phyloP scores from a whole-genome alignment of 768 basidiomycete genomes.

The Multifurca ochricompacta region DNA sequence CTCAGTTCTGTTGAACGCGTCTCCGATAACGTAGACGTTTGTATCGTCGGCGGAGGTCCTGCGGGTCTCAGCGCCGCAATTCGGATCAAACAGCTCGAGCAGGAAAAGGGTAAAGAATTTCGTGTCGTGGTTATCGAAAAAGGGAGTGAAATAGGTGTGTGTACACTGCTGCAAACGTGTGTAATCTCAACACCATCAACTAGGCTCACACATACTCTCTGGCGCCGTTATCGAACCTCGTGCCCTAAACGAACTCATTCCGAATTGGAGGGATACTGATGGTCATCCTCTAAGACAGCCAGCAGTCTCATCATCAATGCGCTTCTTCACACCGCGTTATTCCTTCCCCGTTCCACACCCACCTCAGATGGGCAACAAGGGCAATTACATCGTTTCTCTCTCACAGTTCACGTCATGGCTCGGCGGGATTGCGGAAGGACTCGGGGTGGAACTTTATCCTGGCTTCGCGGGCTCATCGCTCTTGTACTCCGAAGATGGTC shows the following conservation, averaged over 20 bases:
- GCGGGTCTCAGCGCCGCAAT: constrained; percentile 96
- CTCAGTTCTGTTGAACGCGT: constrained; percentile 64
- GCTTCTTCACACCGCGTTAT: constrained; percentile 61
- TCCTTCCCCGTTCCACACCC: constrained; percentile 89
- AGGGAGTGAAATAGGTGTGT: constrained; percentile 83
- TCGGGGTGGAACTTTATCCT: constrained; percentile 93
- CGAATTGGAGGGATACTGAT: constrained; percentile 61
- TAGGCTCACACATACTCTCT: constrained; percentile 91
- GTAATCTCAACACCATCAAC: background rate
- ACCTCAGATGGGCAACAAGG: constrained; percentile 92
- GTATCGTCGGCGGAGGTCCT: constrained; percentile 94
- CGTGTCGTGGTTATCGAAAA: constrained; percentile 95
- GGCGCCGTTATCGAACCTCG: constrained; percentile 93
- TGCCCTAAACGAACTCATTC: constrained; percentile 85
- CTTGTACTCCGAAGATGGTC: constrained; percentile 57
- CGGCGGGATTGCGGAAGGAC: constrained; percentile 70
- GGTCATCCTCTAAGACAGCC: constrained; percentile 77
- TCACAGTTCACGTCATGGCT: constrained; percentile 89
- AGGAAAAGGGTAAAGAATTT: constrained; percentile 69
- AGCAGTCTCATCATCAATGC: constrained; percentile 76
- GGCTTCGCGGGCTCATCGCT: constrained; percentile 91
- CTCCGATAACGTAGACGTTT: constrained; percentile 92
- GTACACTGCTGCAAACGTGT: background rate
- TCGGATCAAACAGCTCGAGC: constrained; percentile 85
- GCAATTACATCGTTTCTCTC: constrained; percentile 89